These are phyloP conservation scores for Eucalyptus pauciflora DNA, from an alignment of 345 rosid species.

Conservation along the genomic window DNA sequence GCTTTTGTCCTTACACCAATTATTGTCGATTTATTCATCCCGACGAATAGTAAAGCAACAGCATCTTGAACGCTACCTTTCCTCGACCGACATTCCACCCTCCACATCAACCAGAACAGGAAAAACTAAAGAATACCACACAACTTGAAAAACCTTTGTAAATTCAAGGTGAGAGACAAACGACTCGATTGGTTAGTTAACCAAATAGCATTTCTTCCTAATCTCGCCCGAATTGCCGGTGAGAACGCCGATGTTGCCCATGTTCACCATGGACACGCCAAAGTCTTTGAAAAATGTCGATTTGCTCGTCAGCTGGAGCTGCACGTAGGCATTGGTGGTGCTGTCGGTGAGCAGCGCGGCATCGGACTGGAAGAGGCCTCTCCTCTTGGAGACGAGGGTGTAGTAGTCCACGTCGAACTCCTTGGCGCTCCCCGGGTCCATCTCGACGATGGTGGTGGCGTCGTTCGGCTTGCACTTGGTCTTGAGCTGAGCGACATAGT, in stretches of 20 bases:
- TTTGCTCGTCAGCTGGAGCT: conserved; percentile 3
- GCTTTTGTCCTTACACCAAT: neutral
- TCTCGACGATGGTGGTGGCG: conserved; percentile 31
- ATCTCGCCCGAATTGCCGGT: conserved; percentile 44
- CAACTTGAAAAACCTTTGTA: neutral
- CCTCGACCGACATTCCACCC: neutral
- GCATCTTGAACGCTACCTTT: neutral
- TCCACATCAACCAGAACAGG: neutral
- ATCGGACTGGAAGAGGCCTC: conserved; percentile 58
- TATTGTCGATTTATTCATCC: neutral
- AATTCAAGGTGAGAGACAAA: neutral
- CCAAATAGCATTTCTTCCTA: conserved; percentile 41
- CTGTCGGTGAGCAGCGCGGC: conserved; percentile 43
- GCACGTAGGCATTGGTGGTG: conserved; percentile 33
- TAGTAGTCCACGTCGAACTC: conserved; percentile 42
- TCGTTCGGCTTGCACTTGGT: conserved; percentile 32
- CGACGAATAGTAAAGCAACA: neutral
- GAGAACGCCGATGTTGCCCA: conserved; percentile 52
- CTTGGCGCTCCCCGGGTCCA: conserved; percentile 66
- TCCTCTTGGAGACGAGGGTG: conserved; percentile 33
- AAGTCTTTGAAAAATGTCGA: conserved; percentile 39
- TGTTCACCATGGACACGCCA: conserved; percentile 49
- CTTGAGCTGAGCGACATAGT: conserved; percentile 12
- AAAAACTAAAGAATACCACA: neutral
- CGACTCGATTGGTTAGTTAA: conserved; percentile 8